Percentiles rank a stretch among this genome's conserved stretches.
Evolutionary conservation across 805 yeast genomes (phyloP).

Genomic region (Candida pseudofarinosa): DNA sequence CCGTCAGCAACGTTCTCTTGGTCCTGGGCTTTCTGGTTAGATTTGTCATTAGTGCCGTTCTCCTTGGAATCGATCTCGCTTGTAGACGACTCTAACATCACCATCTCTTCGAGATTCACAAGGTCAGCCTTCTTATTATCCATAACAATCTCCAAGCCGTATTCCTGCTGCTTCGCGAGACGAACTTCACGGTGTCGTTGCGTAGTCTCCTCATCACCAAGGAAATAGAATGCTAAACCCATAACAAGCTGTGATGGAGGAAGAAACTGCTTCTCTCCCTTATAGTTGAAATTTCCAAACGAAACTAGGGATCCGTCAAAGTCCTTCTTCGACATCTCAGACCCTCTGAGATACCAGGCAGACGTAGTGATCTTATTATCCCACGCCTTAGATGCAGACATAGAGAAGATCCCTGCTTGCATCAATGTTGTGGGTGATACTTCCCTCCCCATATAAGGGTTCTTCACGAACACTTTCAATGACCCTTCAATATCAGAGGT

Average conservation of each 20-base stretch:
- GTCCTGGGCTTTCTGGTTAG: background rate
- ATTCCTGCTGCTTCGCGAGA: constrained; percentile 28
- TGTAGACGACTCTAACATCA: constrained; percentile 3
- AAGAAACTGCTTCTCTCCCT: constrained; percentile 53
- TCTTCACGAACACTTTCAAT: constrained; percentile 73
- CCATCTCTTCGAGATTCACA: constrained; percentile 15
- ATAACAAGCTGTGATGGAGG: constrained; percentile 82
- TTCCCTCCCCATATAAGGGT: constrained; percentile 64
- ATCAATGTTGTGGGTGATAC: constrained; percentile 82
- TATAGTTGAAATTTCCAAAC: constrained; percentile 56
- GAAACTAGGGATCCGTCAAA: constrained; percentile 54
- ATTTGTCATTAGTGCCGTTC: background rate
- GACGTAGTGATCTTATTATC: constrained; percentile 75
- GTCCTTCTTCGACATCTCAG: constrained; percentile 66
- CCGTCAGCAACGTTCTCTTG: background rate
- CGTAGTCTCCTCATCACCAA: constrained; percentile 56
- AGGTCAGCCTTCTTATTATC: constrained; percentile 36
- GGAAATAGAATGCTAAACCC: constrained; percentile 85
- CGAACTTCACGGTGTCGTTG: constrained; percentile 24
- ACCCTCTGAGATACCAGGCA: constrained; percentile 80
- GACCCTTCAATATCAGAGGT: constrained; percentile 72
- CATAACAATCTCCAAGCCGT: constrained; percentile 33
- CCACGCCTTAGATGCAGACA: constrained; percentile 86
- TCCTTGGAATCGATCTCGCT: background rate
- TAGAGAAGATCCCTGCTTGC: constrained; percentile 87